Evolutionary conservation across 2,329 filamentous ascomycete species (phyloP), one percentile per base, ranked within the genome.

Genomic region (Penicillium carneum): DNA sequence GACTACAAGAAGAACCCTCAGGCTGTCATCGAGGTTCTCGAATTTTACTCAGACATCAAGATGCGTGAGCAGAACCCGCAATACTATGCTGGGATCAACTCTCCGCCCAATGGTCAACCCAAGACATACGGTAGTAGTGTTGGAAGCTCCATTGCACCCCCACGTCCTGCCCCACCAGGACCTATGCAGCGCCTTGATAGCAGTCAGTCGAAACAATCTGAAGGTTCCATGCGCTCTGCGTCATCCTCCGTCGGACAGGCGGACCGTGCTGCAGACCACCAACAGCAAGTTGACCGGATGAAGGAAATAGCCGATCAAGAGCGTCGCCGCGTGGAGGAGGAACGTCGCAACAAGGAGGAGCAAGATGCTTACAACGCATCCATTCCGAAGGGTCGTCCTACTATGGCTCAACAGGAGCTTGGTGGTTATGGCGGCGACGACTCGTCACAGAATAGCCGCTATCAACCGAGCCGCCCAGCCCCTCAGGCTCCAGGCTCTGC

Each of bases 1-100:
- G 95, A 99, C 76, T 98, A 98, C 79, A 92, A 96, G 80, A 93
- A 95, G 74, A 97, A 99, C 73, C 95, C 95, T 5, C 90, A 94
- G 81, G 92, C 88, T 61, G 86, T 82, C 29, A 83, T 88, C 52
- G 88, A 90, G 74, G 88, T 88, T 12, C 78, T 90, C 26, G 86
- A 89, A 66, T 90, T 90, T 72, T 90, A 90, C 75, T 88, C 86
- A 3, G 87, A 89, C 74, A 88, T 88, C 49, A 86, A 87, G 67
- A 88, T 87, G 77, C 84, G 86, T 54, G 83, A 86, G 57, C 84
- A 89, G 57, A 84, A 89, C 63, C 86, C 86, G 5, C 83, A 86
- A 67, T 82, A 83, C 66, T 89, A 86, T 68, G 76, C 82, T 16
- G 85, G 83, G 51, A 79, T 86, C 62, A 83, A 87, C 0, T 88